These are phyloP conservation scores for Alternaria sp. DNA, from an alignment of 2,329 filamentous ascomycete genomes.

Conservation along the genomic window DNA sequence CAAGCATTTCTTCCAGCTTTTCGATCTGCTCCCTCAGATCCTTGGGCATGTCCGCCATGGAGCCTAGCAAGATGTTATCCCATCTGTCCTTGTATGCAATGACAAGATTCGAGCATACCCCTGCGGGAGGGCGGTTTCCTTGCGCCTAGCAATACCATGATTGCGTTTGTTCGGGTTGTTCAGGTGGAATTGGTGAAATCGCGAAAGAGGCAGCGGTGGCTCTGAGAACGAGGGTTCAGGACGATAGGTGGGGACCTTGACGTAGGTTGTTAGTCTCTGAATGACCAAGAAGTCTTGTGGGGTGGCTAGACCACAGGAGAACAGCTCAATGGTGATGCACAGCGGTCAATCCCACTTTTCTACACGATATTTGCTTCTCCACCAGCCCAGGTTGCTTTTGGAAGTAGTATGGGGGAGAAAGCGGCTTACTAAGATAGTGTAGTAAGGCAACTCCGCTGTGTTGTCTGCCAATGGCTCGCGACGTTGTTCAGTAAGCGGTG, in stretches of 20 bases:
- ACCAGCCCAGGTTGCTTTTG: slow-evolving; percentile 32
- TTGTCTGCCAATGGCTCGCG: slow-evolving; percentile 20
- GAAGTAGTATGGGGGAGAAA: slow-evolving; percentile 9
- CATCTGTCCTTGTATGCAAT: slow-evolving; percentile 17
- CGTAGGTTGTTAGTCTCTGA: slow-evolving; percentile 13
- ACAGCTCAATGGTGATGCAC: slow-evolving; percentile 19
- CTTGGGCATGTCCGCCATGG: slow-evolving; percentile 89
- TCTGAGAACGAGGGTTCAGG: slow-evolving; percentile 11
- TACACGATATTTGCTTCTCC: slow-evolving; percentile 22
- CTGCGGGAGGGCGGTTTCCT: slow-evolving; percentile 73
- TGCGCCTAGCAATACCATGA: slow-evolving; percentile 72
- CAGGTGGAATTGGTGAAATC: slow-evolving; percentile 11
- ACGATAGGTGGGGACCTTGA: slow-evolving; percentile 14
- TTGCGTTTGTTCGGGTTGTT: slow-evolving; percentile 41
- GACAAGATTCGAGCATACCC: slow-evolving; percentile 64
- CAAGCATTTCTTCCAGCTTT: slow-evolving; percentile 83
- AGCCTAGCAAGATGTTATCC: slow-evolving; percentile 65
- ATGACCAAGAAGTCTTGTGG: slow-evolving; percentile 9
- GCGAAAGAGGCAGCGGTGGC: slow-evolving; percentile 3
- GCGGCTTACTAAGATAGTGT: slow-evolving; percentile 30
- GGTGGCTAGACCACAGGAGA: slow-evolving; percentile 11
- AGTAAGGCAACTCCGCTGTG: slow-evolving; percentile 22
- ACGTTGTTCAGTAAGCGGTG: slow-evolving; percentile 19
- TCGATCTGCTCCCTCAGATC: slow-evolving; percentile 83
- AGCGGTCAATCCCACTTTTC: slow-evolving; percentile 16